phyloP scores from a whole-genome alignment of 1,139 yeast species.

The Geotrichum carabidarum region DNA sequence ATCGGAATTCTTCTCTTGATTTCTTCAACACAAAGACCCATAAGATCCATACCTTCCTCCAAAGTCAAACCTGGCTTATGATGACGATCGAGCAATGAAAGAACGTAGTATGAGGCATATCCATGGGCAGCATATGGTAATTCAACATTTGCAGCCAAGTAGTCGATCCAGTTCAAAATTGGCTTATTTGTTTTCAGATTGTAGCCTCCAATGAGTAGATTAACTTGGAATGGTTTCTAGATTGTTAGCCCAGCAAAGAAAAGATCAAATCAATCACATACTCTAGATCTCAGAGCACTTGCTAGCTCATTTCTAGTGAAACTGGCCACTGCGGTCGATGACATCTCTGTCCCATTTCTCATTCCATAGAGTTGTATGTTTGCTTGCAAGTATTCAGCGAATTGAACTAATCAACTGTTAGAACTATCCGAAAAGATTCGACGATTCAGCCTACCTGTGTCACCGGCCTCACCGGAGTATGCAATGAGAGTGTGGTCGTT shows the following conservation, averaged over 20 bases:
- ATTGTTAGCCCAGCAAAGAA: background rate
- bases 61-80: constrained; percentile 71
- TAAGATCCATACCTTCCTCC: constrained; percentile 74
- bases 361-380: constrained; percentile 83
- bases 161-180: constrained; percentile 83
- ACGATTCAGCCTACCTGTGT: constrained; percentile 48
- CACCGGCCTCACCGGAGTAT: constrained; percentile 94
- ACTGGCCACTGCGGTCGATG: constrained; percentile 69
- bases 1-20: constrained; percentile 86
- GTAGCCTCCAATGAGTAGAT: constrained; percentile 80
- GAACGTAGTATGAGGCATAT: constrained; percentile 89
- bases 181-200: constrained; percentile 62
- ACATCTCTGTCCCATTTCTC: constrained; percentile 76
- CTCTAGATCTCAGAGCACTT: constrained; percentile 73
- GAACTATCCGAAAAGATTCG: background rate
- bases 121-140: constrained; percentile 97
- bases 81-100: constrained; percentile 86
- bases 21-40: constrained; percentile 71
- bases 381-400: constrained; percentile 90
- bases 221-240: constrained; percentile 88
- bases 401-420: constrained; percentile 52
- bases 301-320: constrained; percentile 88
- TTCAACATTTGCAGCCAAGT: constrained; percentile 84
- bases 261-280: constrained; percentile 26
- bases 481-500: constrained; percentile 80